A percentile compares a stretch with the other conserved stretches of the same genome.
These are phyloP conservation scores for Venturia aucupariae DNA, from an alignment of 2,329 filamentous ascomycete genomes.

Conservation along the genomic window DNA sequence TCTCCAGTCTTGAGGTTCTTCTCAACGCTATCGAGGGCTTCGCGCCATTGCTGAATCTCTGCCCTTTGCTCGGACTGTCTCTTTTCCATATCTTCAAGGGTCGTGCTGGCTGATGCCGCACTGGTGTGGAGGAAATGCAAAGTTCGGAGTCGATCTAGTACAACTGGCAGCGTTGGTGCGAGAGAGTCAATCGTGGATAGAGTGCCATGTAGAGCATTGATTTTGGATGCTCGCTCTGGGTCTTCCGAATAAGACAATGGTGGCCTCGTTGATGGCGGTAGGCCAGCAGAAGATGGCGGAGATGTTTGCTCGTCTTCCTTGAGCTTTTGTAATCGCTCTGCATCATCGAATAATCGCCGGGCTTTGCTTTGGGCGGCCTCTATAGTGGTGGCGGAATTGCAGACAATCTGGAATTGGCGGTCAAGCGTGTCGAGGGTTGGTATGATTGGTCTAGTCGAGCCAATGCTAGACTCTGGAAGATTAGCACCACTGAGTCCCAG, in stretches of 20 bases:
- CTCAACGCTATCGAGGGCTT: conserved; percentile 72
- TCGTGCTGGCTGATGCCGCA: conserved; percentile 71
- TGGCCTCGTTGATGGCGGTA: not conserved
- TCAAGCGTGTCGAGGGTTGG: conserved; percentile 74
- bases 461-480: conserved; percentile 50
- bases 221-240: conserved; percentile 48
- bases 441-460: conserved; percentile 57
- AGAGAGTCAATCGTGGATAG: conserved; percentile 82
- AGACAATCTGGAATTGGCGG: conserved; percentile 67
- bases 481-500: conserved; percentile 68
- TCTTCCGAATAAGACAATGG: conserved; percentile 10
- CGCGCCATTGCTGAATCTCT: conserved; percentile 80
- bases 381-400: conserved; percentile 62
- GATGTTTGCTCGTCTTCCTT: conserved; percentile 20
- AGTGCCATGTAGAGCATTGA: conserved; percentile 84
- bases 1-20: conserved; percentile 61
- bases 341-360: conserved; percentile 60
- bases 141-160: conserved; percentile 78
- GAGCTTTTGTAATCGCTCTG: conserved; percentile 58
- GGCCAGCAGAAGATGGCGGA: conserved; percentile 12
- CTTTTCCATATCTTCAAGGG: conserved; percentile 66
- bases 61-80: conserved; percentile 71
- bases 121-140: conserved; percentile 77
- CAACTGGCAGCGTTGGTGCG: conserved; percentile 70
- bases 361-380: conserved; percentile 46